Percentiles rank a stretch among this genome's conserved stretches.
Evolutionary conservation across 768 basidiomycete species (phyloP).

Genomic region (Dentipellis sp.): DNA sequence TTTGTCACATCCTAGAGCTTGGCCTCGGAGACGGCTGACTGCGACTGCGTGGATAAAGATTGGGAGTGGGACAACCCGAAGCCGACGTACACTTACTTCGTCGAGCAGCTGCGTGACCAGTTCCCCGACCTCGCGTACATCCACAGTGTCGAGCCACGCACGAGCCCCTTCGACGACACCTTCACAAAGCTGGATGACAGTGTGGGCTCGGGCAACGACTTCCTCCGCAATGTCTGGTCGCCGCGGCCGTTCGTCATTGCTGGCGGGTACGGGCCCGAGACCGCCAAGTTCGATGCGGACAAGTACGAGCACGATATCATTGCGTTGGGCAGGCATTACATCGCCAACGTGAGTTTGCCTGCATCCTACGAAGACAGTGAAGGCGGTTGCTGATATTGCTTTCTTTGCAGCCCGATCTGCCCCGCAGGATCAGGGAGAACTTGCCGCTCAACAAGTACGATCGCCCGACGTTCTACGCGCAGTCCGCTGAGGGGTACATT

Average conservation of each 20-base stretch:
- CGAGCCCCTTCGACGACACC: background rate
- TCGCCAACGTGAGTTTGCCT: slow-evolving; percentile 20
- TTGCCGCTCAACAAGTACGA: slow-evolving; percentile 1
- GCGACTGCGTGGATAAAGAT: background rate
- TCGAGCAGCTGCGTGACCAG: slow-evolving; percentile 12
- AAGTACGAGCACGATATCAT: slow-evolving; percentile 11
- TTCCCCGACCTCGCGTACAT: slow-evolving; percentile 29
- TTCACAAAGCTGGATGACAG: background rate
- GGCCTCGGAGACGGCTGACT: background rate
- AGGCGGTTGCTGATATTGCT: background rate
- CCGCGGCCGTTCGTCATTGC: slow-evolving; percentile 11
- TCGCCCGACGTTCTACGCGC: slow-evolving; percentile 1
- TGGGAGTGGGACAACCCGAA: slow-evolving; percentile 16
- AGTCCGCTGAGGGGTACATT: slow-evolving; percentile 2
- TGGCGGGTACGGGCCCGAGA: slow-evolving; percentile 14
- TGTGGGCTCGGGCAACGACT: slow-evolving; percentile 6
- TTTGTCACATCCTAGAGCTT: no score
- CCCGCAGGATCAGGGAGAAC: slow-evolving; percentile 5
- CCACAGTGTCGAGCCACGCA: slow-evolving; percentile 22
- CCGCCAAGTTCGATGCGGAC: slow-evolving; percentile 11
- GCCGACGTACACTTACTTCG: slow-evolving; percentile 18
- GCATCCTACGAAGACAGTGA: background rate
- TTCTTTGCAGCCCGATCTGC: slow-evolving; percentile 7
- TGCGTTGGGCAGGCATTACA: slow-evolving; percentile 18
- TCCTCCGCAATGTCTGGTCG: slow-evolving; percentile 14